A percentile compares a stretch with the other conserved stretches of the same genome.
Evolutionary conservation across 306 rosid genomes (phyloP).

Genomic region (Hylodesmum podocarpum): DNA sequence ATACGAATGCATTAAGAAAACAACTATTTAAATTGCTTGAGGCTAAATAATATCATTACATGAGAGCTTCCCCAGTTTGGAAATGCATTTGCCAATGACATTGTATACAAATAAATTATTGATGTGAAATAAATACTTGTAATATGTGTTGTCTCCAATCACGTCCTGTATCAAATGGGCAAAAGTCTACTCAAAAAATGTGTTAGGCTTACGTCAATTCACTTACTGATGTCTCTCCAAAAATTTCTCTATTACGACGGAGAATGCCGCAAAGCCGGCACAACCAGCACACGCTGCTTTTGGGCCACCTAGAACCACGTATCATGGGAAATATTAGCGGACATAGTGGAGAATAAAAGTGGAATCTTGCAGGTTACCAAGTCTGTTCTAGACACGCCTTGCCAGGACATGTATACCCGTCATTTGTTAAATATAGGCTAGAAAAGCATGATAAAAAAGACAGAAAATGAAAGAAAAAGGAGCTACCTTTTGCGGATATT

Average conservation of each 20-base stretch:
- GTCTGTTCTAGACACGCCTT: not conserved
- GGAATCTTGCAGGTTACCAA: not conserved
- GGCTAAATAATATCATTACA: constrained; percentile 14
- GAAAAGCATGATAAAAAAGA: constrained; percentile 1
- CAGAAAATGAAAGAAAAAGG: not conserved
- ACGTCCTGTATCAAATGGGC: constrained; percentile 4
- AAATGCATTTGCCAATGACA: not conserved
- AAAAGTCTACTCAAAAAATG: constrained; percentile 18
- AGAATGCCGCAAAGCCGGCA: constrained; percentile 94
- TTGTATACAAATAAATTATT: constrained; percentile 23
- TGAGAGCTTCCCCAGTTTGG: constrained; percentile 22
- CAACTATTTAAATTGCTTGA: not conserved
- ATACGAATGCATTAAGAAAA: not conserved
- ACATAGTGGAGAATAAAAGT: not conserved
- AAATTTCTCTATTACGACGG: constrained; percentile 82
- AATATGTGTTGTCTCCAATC: not conserved
- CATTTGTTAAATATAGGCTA: constrained; percentile 21
- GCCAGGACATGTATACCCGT: not conserved
- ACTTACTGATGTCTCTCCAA: constrained; percentile 70
- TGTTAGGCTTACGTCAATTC: constrained; percentile 9
- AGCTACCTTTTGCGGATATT: constrained; percentile 84
- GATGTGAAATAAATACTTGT: constrained; percentile 13
- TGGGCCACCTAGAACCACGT: constrained; percentile 74
- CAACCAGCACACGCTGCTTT: constrained; percentile 91
- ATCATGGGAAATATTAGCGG: constrained; percentile 25